Evolutionary conservation across 2,329 filamentous ascomycete genomes (phyloP).

Genomic region (Pseudogymnoascus sp.): DNA sequence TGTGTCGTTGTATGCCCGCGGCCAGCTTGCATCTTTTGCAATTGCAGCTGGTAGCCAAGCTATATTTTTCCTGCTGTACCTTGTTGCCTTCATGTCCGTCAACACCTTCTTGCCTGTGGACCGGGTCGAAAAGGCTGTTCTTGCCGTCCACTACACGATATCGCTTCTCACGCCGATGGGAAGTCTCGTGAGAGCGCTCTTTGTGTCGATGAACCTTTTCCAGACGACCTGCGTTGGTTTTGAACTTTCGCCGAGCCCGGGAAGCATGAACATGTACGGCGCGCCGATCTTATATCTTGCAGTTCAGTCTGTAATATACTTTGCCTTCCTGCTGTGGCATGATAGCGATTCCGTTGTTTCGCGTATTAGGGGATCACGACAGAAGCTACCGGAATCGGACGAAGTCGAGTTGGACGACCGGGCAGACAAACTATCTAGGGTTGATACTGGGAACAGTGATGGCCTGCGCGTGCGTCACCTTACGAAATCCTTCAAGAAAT

Average conservation of each 20-base stretch:
- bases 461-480: conserved; percentile 67
- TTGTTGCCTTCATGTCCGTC: conserved; percentile 63
- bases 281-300: conserved; percentile 78
- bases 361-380: conserved; percentile 32
- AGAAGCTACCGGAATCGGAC: conserved; percentile 7
- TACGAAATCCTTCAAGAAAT: conserved; percentile 68
- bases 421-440: conserved; percentile 53
- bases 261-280: conserved; percentile 65
- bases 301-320: conserved; percentile 62
- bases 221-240: conserved; percentile 65
- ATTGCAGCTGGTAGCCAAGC: conserved; percentile 72
- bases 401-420: conserved; percentile 42
- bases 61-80: conserved; percentile 60
- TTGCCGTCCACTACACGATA: conserved; percentile 67
- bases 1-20: conserved; percentile 69
- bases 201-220: conserved; percentile 76
- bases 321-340: conserved; percentile 66
- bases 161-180: conserved; percentile 68
- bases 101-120: conserved; percentile 67
- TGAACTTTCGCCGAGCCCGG: conserved; percentile 58
- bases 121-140: conserved; percentile 57
- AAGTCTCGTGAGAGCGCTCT: conserved; percentile 64
- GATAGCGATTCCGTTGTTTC: conserved; percentile 65
- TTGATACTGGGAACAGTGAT: conserved; percentile 41
- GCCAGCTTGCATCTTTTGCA: conserved; percentile 77